Base-by-base conservation (phyloP, 2,329 filamentous ascomycete species). In the Cercospora sp. region DNA sequence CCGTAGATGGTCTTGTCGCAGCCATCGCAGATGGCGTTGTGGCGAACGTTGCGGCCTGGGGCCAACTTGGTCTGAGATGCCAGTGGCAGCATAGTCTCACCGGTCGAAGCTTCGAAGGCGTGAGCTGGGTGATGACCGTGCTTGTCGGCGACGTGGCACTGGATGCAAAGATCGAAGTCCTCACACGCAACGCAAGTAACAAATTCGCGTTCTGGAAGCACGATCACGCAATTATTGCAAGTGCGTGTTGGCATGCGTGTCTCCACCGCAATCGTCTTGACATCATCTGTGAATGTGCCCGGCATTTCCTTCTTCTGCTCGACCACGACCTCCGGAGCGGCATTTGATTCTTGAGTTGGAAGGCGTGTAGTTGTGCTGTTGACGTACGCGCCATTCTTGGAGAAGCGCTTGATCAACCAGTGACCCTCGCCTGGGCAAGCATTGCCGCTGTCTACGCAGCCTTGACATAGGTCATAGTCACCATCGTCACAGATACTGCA, bases 121-220 rank as follows among this genome's bases (percentile, higher is more conserved):
- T 99, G 95, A 75, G 87, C 90, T 65, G 95, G 95, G 78, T 98
- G 91, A 76, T 99, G 95, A 40, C 95, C 94, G 78, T 98, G 94
- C 73, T 88, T 87, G 77, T 91, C 88, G 71, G 84, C 86, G 62
- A 87, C 80, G 74, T 97, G 92, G 84, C 95, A 99, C 48, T 82
- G 78, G 75, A 94, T 86, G 86, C 95, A 99, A 42, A 99, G 87
- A 77, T 99, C 95, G 78, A 90, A 98, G 81, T 99, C 95, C 16
- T 92, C 90, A 79, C 95, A 99, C 20, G 85, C 82, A 7, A 83
- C 86, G 85, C 95, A 99, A 76, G 94, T 93, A 63, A 98, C 87
- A 76, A 98, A 96, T 71, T 92, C 86, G 28, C 85, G 82, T 78
- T 97, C 93, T 7, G 89, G 86, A 64, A 93, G 85, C 8, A 78